A percentile compares a stretch with the other conserved stretches of the same genome.
These are phyloP conservation scores for Globomyces pollinis-pini DNA, from an alignment of 192 early-diverging fungal genomes.

Conservation along the genomic window DNA sequence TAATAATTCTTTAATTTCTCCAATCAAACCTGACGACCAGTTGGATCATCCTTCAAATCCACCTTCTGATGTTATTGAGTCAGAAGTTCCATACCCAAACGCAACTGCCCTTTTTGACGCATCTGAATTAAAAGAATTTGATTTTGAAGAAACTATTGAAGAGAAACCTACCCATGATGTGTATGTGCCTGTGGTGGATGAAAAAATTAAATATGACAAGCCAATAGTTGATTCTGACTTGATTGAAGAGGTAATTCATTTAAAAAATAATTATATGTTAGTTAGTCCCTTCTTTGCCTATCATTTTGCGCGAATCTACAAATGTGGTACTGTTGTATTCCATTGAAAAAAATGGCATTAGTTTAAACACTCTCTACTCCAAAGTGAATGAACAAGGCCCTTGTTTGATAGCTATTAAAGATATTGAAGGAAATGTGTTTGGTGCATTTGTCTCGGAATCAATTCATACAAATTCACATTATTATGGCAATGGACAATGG, in stretches of 20 bases:
- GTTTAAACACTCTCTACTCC: conserved; percentile 70
- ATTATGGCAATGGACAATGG: conserved; percentile 40
- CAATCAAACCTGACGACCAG: too few species aligned
- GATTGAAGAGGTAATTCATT: not conserved
- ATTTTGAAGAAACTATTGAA: conserved; percentile 1
- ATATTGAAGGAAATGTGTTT: conserved; percentile 27
- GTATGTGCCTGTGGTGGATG: not conserved
- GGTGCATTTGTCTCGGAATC: conserved; percentile 37
- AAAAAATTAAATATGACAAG: not conserved
- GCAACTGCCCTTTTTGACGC: not conserved
- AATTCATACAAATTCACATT: conserved; percentile 25
- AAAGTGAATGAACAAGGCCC: conserved; percentile 16
- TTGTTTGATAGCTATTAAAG: conserved; percentile 27
- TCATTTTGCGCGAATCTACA: conserved; percentile 64
- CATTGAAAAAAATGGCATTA: conserved; percentile 89
- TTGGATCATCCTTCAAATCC: not conserved
- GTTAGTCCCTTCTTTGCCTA: conserved; percentile 73
- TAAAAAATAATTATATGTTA: conserved; percentile 28
- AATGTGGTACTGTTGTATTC: conserved; percentile 82
- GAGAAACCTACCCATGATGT: not conserved
- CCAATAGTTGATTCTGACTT: not conserved
- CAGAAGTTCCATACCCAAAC: not conserved
- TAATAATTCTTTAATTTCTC: too few species aligned
- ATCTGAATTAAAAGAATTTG: conserved; percentile 2
- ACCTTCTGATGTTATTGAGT: not conserved